Percentiles rank a stretch among this genome's conserved stretches.
phyloP scores from a whole-genome alignment of 164 flowering plant genomes.

The Stephania cephalantha region DNA sequence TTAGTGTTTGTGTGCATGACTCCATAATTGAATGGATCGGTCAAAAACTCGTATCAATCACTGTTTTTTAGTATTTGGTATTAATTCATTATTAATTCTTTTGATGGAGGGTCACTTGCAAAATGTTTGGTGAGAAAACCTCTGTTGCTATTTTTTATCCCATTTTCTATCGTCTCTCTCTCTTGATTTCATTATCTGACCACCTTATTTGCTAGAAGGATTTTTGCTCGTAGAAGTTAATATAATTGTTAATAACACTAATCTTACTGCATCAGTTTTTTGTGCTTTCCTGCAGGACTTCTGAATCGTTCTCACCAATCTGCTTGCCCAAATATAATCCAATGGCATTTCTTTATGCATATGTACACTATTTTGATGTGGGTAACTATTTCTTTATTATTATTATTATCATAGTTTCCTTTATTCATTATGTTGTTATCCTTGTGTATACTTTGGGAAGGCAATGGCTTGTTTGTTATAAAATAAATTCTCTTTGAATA shows the following conservation, averaged over 20 bases:
- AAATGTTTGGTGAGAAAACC: not conserved
- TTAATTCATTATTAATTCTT: not conserved
- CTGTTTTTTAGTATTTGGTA: too few species aligned
- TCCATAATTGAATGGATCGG: too few species aligned
- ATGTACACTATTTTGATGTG: slow-evolving; percentile 89
- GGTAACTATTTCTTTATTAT: slow-evolving; percentile 29
- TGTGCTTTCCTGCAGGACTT: slow-evolving; percentile 65
- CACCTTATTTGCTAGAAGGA: not conserved
- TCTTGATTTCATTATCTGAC: not conserved
- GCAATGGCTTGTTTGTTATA: too few species aligned
- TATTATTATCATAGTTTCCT: not conserved
- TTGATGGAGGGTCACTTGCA: not conserved
- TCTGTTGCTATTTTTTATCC: not conserved
- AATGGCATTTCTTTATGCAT: slow-evolving; percentile 92
- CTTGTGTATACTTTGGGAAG: not conserved
- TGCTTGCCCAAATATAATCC: slow-evolving; percentile 98
- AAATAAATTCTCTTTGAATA: too few species aligned
- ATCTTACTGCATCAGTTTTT: slow-evolving; percentile 7
- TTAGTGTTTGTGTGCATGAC: too few species aligned
- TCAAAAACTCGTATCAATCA: too few species aligned
- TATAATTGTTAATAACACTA: not conserved
- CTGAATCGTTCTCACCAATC: slow-evolving; percentile 96
- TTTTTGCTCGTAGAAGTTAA: not conserved
- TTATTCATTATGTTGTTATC: not conserved
- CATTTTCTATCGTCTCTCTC: not conserved